A percentile compares a stretch with the other conserved stretches of the same genome.
Conservation (phyloP, 148 eudicot genomes). For the Salicornia ramosissima region DNA sequence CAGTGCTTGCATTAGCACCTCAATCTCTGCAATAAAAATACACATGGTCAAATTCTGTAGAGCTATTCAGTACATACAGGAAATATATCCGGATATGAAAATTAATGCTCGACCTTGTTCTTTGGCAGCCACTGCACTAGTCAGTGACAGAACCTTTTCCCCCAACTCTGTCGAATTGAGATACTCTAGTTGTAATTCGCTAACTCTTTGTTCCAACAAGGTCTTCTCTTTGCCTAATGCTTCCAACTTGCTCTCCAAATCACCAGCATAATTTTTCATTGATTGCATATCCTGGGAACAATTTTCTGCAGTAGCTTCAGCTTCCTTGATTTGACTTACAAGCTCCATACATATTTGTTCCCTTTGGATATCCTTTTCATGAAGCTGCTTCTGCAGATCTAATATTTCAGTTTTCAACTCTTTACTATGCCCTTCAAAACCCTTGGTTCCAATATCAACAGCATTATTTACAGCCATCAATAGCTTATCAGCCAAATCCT, state of each 20-base stretch:
- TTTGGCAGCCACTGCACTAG: slow-evolving; percentile 52
- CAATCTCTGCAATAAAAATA: slow-evolving; percentile 56
- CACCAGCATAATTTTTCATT: slow-evolving; percentile 40
- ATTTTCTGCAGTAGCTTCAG: slow-evolving; percentile 57
- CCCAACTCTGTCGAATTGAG: slow-evolving; percentile 40
- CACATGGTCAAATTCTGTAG: background rate
- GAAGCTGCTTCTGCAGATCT: slow-evolving; percentile 74
- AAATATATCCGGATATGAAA: slow-evolving; percentile 5
- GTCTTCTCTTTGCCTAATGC: slow-evolving; percentile 44
- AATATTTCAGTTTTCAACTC: slow-evolving; percentile 58
- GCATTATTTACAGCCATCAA: slow-evolving; percentile 43
- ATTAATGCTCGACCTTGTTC: slow-evolving; percentile 60
- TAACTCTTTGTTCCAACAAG: slow-evolving; percentile 47
- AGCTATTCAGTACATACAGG: background rate
- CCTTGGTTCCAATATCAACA: slow-evolving; percentile 31
- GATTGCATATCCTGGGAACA: slow-evolving; percentile 57
- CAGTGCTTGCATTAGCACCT: slow-evolving; percentile 89
- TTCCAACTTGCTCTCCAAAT: slow-evolving; percentile 45
- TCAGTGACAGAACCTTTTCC: slow-evolving; percentile 56
- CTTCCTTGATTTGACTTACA: slow-evolving; percentile 81
- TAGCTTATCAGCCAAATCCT: slow-evolving; percentile 44
- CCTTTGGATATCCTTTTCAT: slow-evolving; percentile 78
- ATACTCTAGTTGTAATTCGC: slow-evolving; percentile 51
- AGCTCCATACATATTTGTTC: slow-evolving; percentile 71
- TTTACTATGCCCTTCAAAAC: slow-evolving; percentile 43